Evolutionary conservation across 768 basidiomycete genomes (phyloP).

Genomic region (Thelephora ganbajun): DNA sequence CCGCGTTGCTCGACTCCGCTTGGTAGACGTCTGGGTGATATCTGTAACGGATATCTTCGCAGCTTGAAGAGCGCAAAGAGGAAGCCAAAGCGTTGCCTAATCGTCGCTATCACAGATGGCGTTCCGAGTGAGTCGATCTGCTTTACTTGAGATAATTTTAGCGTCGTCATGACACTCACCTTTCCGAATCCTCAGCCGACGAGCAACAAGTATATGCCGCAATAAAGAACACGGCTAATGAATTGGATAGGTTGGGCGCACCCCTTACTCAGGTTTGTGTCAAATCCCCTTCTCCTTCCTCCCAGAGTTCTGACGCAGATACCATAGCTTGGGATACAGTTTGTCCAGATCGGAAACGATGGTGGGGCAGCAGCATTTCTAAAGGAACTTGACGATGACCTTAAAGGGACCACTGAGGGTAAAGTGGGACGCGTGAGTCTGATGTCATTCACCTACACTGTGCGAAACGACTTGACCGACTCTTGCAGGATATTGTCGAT

Average conservation of each 20-base stretch:
- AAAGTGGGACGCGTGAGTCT: too few relatives aligned
- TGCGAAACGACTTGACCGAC: too few relatives aligned
- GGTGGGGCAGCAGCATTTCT: slow-evolving; percentile 28
- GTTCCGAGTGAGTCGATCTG: slow-evolving; percentile 30
- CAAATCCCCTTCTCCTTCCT: slow-evolving; percentile 3
- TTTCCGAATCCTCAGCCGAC: slow-evolving; percentile 27
- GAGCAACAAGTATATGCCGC: slow-evolving; percentile 36
- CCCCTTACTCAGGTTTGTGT: slow-evolving; percentile 36
- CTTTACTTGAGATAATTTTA: neutral
- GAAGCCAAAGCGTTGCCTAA: too few relatives aligned
- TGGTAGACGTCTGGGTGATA: slow-evolving; percentile 23
- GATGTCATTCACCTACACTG: too few relatives aligned
- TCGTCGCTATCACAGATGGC: slow-evolving; percentile 51
- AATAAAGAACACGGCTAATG: slow-evolving; percentile 21
- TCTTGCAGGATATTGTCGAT: slow-evolving; percentile 50
- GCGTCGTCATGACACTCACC: too few relatives aligned
- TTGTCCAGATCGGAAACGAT: slow-evolving; percentile 54
- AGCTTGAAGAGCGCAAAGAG: slow-evolving; percentile 15
- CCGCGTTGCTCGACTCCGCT: slow-evolving; percentile 35
- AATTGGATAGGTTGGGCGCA: slow-evolving; percentile 36
- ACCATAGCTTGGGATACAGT: slow-evolving; percentile 48
- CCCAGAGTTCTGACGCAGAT: neutral
- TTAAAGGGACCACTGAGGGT: slow-evolving; percentile 14
- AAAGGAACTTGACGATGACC: slow-evolving; percentile 42
- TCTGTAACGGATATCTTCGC: slow-evolving; percentile 24